Evolutionary conservation across 225 moss, liverwort and hornwort genomes (phyloP).

Genomic region (Bryoerythrophyllum caledonicum): DNA sequence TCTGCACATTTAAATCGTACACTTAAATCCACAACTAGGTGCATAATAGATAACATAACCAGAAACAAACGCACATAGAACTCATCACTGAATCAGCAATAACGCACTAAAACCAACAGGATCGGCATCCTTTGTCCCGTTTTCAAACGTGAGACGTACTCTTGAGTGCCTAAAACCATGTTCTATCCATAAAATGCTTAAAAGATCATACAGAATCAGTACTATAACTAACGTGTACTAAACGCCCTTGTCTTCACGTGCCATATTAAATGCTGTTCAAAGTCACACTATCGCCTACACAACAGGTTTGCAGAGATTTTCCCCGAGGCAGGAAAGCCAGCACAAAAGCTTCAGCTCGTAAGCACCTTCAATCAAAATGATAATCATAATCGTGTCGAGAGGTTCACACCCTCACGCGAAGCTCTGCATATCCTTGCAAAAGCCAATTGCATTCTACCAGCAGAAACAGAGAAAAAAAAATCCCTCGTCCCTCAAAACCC

Average conservation of each 20-base stretch:
- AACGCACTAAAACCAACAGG: not conserved
- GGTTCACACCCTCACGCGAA: not conserved
- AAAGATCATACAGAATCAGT: not conserved
- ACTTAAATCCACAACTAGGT: no score
- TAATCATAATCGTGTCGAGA: not conserved
- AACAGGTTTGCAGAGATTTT: not conserved
- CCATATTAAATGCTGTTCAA: not conserved
- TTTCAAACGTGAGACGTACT: not conserved
- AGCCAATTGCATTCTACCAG: not conserved
- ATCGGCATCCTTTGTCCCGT: not conserved
- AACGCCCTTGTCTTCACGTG: not conserved
- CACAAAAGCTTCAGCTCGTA: not conserved
- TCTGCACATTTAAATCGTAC: not conserved
- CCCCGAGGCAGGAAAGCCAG: not conserved
- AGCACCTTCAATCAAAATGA: not conserved
- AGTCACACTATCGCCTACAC: not conserved
- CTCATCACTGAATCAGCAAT: not conserved
- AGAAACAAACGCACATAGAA: no score
- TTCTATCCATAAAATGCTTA: not conserved
- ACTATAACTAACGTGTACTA: not conserved
- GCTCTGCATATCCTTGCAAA: not conserved
- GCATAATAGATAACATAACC: no score
- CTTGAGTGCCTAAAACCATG: not conserved
- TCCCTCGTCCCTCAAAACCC: not conserved
- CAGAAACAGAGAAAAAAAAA: not conserved